Evolutionary conservation across 306 rosid species (phyloP).

Genomic region (Trifolium repens): DNA sequence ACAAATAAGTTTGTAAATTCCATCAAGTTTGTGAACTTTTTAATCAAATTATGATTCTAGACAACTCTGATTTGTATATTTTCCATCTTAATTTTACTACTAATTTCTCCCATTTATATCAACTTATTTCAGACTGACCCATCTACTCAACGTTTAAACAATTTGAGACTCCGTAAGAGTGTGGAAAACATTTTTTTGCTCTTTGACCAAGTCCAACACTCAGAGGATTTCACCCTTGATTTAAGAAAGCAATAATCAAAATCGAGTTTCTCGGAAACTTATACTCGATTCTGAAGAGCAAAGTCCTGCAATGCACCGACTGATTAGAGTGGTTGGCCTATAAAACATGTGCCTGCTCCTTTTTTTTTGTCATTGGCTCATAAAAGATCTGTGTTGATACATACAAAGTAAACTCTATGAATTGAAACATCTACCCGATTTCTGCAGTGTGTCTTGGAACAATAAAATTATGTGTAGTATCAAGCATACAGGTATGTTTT

Average conservation of each 20-base stretch:
- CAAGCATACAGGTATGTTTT: too few relatives aligned
- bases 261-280: slow-evolving; percentile 26
- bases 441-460: too few relatives aligned
- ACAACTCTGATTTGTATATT: not conserved
- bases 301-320: slow-evolving; percentile 38
- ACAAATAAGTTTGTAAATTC: not conserved
- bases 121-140: slow-evolving; percentile 31
- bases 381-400: slow-evolving; percentile 3
- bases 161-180: not conserved
- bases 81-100: not conserved
- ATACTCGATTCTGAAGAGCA: slow-evolving; percentile 24
- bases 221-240: not conserved
- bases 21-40: slow-evolving; percentile 37
- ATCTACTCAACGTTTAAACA: slow-evolving; percentile 15
- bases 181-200: not conserved
- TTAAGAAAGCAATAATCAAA: slow-evolving; percentile 1
- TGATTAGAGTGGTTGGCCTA: slow-evolving; percentile 45
- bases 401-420: not conserved
- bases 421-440: not conserved
- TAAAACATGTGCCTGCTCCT: slow-evolving; percentile 6
- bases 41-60: not conserved
- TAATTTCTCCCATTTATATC: slow-evolving; percentile 8
- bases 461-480: too few relatives aligned
- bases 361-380: slow-evolving; percentile 11
- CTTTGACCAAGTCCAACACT: slow-evolving; percentile 23